Conservation (phyloP, 2,329 filamentous ascomycete genomes). For the Calonectria pauciramosa region DNA sequence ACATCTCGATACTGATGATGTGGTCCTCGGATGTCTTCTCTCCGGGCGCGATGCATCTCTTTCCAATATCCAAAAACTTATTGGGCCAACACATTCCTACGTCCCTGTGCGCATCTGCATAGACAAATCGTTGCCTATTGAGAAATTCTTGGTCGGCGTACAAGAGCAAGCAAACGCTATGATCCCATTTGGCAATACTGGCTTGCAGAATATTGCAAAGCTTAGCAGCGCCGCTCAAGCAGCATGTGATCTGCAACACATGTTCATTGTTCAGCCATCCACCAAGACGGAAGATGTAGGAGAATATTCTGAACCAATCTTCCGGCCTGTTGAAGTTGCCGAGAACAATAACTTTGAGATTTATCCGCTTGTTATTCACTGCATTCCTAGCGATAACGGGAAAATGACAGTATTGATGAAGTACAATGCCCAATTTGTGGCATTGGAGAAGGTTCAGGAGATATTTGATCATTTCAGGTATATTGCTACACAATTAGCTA, state of each 20-base stretch:
- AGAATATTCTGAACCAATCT: not conserved
- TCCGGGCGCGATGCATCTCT: constrained; percentile 12
- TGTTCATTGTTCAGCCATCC: constrained; percentile 8
- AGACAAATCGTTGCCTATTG: not conserved
- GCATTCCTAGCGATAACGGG: not conserved
- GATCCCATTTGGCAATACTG: constrained; percentile 1
- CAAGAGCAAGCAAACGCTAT: constrained; percentile 13
- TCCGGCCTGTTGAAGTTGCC: not conserved
- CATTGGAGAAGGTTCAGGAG: not conserved
- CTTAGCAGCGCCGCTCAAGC: not conserved
- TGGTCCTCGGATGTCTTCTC: not conserved
- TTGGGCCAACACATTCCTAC: constrained; percentile 1
- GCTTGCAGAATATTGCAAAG: constrained; percentile 17
- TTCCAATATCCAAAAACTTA: constrained; percentile 1
- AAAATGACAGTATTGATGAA: not conserved
- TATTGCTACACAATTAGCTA: constrained; percentile 3
- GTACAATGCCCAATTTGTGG: not conserved
- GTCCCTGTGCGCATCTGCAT: constrained; percentile 7
- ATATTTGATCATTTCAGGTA: constrained; percentile 1
- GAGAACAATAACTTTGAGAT: constrained; percentile 1
- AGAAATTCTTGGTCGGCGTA: not conserved
- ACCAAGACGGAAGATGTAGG: not conserved
- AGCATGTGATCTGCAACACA: not conserved
- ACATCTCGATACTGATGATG: not conserved
- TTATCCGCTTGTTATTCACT: constrained; percentile 5